phyloP scores from a whole-genome alignment of 805 yeast genomes.

The Candida ipomoeae region DNA sequence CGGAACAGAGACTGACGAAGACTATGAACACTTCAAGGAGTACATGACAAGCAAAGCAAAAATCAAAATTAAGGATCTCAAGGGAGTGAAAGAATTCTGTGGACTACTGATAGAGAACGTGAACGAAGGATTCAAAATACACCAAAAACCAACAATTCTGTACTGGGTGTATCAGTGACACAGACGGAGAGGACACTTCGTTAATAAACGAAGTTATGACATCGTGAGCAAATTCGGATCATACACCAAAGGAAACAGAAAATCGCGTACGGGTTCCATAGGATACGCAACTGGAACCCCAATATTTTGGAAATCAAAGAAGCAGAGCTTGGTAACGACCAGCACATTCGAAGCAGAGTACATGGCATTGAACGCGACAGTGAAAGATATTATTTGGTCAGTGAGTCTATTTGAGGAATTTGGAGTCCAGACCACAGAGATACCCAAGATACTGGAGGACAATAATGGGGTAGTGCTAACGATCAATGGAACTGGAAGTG shows the following conservation, averaged over 20 bases:
- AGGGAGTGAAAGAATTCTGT: neutral
- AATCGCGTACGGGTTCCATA: constrained; percentile 1
- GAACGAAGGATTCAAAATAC: neutral
- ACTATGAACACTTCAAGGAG: neutral
- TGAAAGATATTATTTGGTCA: neutral
- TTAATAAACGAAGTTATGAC: too few relatives aligned
- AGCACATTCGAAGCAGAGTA: neutral
- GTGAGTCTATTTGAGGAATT: neutral
- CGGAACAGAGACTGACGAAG: neutral
- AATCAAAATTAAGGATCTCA: neutral
- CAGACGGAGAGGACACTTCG: too few relatives aligned
- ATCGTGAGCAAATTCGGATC: too few relatives aligned
- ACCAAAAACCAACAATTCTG: too few relatives aligned
- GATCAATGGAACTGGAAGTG: neutral
- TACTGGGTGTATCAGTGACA: too few relatives aligned
- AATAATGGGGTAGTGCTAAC: constrained; percentile 6
- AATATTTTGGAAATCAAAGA: constrained; percentile 1
- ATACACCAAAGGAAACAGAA: constrained; percentile 1
- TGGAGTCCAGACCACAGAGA: neutral
- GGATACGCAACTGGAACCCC: neutral
- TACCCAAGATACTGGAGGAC: constrained; percentile 4
- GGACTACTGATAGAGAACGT: neutral
- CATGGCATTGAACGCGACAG: neutral
- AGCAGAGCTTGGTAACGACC: constrained; percentile 3
- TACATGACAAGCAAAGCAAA: neutral